Base-by-base conservation (phyloP, 768 basidiomycete genomes). In the Trametes cinnabarina region DNA sequence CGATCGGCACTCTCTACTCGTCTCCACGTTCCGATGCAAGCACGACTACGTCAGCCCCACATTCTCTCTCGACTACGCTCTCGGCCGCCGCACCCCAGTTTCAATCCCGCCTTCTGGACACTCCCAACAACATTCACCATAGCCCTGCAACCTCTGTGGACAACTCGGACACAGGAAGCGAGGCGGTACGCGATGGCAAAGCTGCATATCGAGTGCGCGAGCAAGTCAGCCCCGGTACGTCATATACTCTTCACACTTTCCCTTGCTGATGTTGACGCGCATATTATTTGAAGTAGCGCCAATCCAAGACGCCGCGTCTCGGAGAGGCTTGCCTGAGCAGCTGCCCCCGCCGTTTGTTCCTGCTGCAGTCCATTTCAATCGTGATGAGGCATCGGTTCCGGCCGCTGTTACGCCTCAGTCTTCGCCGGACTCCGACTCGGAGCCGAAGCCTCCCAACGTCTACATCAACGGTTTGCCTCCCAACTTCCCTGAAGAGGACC, bases 381-480 rank as follows among this genome's bases (percentile, higher is more conserved):
- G 35, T 2, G 44, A 25, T 7, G 47, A 32, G 25, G 15, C 22
- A 25, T 20, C 41, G 28, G 19, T 20, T 19, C 32, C 10, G 15
- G 26, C 9, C 2, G 6, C 23, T 4, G 47, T 17, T 8, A 20
- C 32, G 15, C 41, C 47, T 4, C 7, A 41, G 12, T 3, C 25
- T 14, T 14, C 35, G 23, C 30, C 34, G n/a, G 37, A 23, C 17
- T 49, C 34, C 15, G 37, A 23, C 17, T 49, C 30, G 3, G 47
- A 47, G 17, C 47, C 64, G 34, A 57, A 61, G 12, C 67, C 68
- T 14, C 88, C 91, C 0, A 93, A 93, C 64, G 87, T 93, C 0
- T 93, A 93, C 69, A 92, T 93, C 74, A 93, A 93, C 66, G 91
- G 91, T 12, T 80, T 94, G 15, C 90, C 90, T 2, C 87, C 90